Percentiles rank a stretch among this genome's conserved stretches.
These are phyloP conservation scores for Cordia subcordata DNA, from an alignment of 257 asterid species.

Conservation along the genomic window DNA sequence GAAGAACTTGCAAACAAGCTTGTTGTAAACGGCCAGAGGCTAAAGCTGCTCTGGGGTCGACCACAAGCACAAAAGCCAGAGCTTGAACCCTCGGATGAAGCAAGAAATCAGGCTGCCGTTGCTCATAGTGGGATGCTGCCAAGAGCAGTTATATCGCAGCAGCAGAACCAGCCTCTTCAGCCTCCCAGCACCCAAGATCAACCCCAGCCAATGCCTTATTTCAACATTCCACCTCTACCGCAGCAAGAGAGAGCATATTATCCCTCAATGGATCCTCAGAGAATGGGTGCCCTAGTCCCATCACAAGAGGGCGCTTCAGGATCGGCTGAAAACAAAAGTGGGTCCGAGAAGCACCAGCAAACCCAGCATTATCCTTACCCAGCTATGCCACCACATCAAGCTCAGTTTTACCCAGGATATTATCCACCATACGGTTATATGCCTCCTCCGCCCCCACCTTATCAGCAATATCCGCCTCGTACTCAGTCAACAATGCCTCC, in stretches of 20 bases:
- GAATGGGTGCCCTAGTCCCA: conserved; percentile 81
- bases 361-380: conserved; percentile 52
- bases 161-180: conserved; percentile 69
- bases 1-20: conserved; percentile 89
- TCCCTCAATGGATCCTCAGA: conserved; percentile 98
- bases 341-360: conserved; percentile 37
- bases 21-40: conserved; percentile 84
- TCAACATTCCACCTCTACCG: conserved; percentile 76
- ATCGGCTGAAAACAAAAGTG: conserved; percentile 43
- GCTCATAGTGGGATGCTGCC: conserved; percentile 89
- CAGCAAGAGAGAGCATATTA: conserved; percentile 75
- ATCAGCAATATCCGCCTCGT: conserved; percentile 49
- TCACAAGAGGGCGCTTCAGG: conserved; percentile 72
- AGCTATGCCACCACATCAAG: conserved; percentile 57
- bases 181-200: conserved; percentile 53
- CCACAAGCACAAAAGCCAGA: conserved; percentile 75
- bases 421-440: conserved; percentile 60
- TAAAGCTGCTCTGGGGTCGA: conserved; percentile 95
- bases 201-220: conserved; percentile 67
- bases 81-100: conserved; percentile 61
- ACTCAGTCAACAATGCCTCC: conserved; percentile 44
- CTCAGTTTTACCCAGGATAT: conserved; percentile 67
- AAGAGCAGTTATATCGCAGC: conserved; percentile 86
- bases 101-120: conserved; percentile 65
- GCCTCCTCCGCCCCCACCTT: conserved; percentile 61